Conservation (phyloP, 495 filamentous ascomycete genomes). For the Venustampulla echinocandica region DNA sequence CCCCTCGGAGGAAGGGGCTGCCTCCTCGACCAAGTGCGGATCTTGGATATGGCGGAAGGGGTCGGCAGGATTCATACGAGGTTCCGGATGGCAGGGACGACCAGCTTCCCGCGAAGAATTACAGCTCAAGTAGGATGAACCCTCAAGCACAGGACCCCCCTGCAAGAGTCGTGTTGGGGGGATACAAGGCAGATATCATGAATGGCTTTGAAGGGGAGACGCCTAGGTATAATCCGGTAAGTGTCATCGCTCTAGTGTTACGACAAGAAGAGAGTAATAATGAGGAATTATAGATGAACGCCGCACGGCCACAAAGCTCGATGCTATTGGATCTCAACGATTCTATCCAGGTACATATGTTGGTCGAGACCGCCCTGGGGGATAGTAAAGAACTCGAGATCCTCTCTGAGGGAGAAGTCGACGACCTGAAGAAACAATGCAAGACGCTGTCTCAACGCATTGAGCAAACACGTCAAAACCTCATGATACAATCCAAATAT, state of each 20-base stretch:
- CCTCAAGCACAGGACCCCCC: conserved; percentile 35
- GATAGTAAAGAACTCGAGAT: conserved; percentile 81
- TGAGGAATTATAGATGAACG: conserved; percentile 14
- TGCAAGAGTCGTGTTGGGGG: conserved; percentile 30
- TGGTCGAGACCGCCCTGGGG: conserved; percentile 85
- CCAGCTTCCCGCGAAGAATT: conserved; percentile 16
- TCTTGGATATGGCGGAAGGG: neutral
- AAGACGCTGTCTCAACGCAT: conserved; percentile 61
- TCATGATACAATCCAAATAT: conserved; percentile 87
- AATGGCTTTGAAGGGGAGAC: conserved; percentile 36
- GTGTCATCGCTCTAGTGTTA: conserved; percentile 10
- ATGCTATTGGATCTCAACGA: conserved; percentile 42
- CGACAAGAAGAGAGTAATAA: neutral
- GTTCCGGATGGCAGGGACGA: neutral
- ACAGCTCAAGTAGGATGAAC: conserved; percentile 27
- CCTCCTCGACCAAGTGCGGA: neutral
- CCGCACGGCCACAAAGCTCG: conserved; percentile 24
- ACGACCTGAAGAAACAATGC: conserved; percentile 80
- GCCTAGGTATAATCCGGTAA: conserved; percentile 40
- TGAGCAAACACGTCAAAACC: conserved; percentile 67
- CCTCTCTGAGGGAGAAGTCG: conserved; percentile 82
- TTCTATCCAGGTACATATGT: conserved; percentile 63
- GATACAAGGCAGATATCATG: conserved; percentile 37
- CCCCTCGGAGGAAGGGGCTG: neutral
- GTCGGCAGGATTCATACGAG: neutral